Base-by-base conservation (phyloP, 73 alveolate genomes). In the Blepharisma stoltei region DNA sequence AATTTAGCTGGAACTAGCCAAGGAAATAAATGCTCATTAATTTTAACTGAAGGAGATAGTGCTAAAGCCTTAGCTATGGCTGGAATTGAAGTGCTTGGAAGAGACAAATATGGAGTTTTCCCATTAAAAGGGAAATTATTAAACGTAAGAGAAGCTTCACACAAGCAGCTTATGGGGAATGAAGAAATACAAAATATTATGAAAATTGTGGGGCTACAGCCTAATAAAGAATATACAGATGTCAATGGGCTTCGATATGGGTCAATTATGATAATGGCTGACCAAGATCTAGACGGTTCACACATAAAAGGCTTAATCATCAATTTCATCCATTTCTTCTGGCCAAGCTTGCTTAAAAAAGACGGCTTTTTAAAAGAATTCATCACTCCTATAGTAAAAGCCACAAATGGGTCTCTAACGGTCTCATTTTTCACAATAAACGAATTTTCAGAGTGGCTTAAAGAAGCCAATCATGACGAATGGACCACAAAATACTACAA, bases 41-140 rank as follows among this genome's bases (percentile, higher is more conserved):
- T 97, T 50, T 90, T 97, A 73, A 97, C 99, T 55, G 99, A 97
- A 93, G 99, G 99, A 85, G 99, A 97, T 92, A 95, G 99, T 67
- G 99, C 99, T 66, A 97, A 97, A 81, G 81, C 98, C 6, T 82
- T 97, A 86, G 99, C 99, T 6, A 94, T 95, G 89, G 97, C 99
- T 11, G 99, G 99, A 49, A 88, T 97, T 50, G 98, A 96, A 90
- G 97, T 95, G 25, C 97, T 95, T 1, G 93, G 99, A 1, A 86
- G 99, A 78, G 99, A 97, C 86, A 89, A 93, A 11, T 97, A 80
- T 88, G 99, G 99, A 9, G 99, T 97, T 32, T 97, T 97, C 78
- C 99, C 99, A 2, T 86, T 97, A 20, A 89, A 98, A 78, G 99
- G 99, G 67, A 97, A 97, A 81, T 89, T 97, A 83, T 83, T 97